A percentile compares a stretch with the other conserved stretches of the same genome.
These are phyloP conservation scores for Lactifluus echinatus DNA, from an alignment of 768 basidiomycete species.

Conservation along the genomic window DNA sequence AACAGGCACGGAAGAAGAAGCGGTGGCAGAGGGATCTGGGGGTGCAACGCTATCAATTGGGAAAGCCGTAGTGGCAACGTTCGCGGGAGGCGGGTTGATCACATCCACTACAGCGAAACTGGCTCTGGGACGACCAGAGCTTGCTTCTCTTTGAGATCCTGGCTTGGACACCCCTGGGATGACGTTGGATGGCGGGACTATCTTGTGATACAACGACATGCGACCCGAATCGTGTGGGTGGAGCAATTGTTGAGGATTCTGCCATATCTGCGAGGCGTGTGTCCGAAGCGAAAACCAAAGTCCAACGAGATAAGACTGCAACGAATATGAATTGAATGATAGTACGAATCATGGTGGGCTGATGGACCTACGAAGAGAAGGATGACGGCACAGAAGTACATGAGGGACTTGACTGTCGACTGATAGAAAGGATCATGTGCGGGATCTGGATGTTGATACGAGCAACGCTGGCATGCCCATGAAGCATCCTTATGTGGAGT, in stretches of 20 bases:
- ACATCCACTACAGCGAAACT: conserved; percentile 31
- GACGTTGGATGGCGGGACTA: conserved; percentile 32
- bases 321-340: conserved; percentile 4
- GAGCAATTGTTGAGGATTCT: conserved; percentile 84
- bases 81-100: neutral
- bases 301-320: conserved; percentile 90
- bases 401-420: conserved; percentile 85
- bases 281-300: conserved; percentile 98
- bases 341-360: neutral
- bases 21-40: neutral
- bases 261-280: conserved; percentile 98
- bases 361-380: conserved; percentile 68
- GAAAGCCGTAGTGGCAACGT: neutral
- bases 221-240: conserved; percentile 43
- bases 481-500: conserved; percentile 31
- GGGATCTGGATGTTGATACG: conserved; percentile 91
- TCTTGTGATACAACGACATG: conserved; percentile 56
- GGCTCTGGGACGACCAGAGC: conserved; percentile 36
- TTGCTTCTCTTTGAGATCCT: conserved; percentile 3
- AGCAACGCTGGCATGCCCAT: conserved; percentile 89
- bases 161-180: conserved; percentile 23
- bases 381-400: conserved; percentile 92
- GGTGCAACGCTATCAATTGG: neutral
- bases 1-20: neutral
- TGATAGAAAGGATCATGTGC: conserved; percentile 94